Evolutionary conservation across 2,329 filamentous ascomycete species (phyloP), one percentile per base, ranked within the genome.

Genomic region (Beauveria australis): DNA sequence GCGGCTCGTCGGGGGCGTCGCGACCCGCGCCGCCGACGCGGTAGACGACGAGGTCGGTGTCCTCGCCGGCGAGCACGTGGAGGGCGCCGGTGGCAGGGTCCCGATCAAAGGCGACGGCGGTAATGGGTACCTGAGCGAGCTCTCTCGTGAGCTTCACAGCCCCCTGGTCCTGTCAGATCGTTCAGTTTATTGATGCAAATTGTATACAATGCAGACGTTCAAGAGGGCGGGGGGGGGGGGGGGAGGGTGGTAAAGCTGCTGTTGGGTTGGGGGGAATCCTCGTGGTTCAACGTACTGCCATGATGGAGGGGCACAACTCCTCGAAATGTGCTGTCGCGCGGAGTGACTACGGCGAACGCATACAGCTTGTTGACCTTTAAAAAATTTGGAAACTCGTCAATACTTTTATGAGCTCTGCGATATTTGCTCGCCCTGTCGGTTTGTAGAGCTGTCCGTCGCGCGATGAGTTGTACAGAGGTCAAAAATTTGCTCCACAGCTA

Each of bases 11-110:
- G 14, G 5, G 6, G 78, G 69, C 24, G 63, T 69, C 5, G 69
- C 73, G 5, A 66, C 69, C 16, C 66, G 66, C 8, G 33, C 33
- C 3, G 22, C 22, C 33, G 74, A 67, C 48, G 9, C 80, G 73
- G 67, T 85, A 86, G 57, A 87, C 67, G 37, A 78, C 79, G 37
- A 89, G 72, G 63, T 79, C 76, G 9, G 79, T 79, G 62, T 88
- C 85, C 69, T 89, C 83, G 46, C 81, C 86, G 1, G 80, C 81
- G 30, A 89, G 74, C 26, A 87, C 69, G 56, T 61, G 40, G 10
- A 56, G 44, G 3, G 46, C 44, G 33, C 37, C 10, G 26, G 46
- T 56, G 47, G 37, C 64, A 3, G 62, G 56, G 26, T 67, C 65
- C 3, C 69, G 69, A 66, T 78, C 79, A 64, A 87, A 82, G 26